Evolutionary conservation across 2,329 filamentous ascomycete species (phyloP).

Genomic region (Teratosphaeria pseudoeucalypti): DNA sequence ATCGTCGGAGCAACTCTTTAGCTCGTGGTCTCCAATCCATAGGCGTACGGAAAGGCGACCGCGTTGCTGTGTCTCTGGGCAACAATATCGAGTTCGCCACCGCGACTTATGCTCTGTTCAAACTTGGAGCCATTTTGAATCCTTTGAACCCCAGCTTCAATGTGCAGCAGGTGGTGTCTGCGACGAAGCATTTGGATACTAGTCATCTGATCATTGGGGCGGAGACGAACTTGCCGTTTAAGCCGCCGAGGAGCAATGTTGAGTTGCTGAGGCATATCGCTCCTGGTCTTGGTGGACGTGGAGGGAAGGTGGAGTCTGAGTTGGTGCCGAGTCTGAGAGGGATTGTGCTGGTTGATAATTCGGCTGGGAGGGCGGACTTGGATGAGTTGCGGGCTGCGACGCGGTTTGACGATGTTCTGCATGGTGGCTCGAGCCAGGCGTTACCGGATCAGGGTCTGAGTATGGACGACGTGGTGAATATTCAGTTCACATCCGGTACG

Average conservation of each 20-base stretch:
- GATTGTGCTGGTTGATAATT: constrained; percentile 73
- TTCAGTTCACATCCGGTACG: constrained; percentile 95
- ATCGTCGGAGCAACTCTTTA: constrained; percentile 64
- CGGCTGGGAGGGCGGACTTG: constrained; percentile 43
- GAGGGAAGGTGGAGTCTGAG: constrained; percentile 39
- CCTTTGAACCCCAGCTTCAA: constrained; percentile 90
- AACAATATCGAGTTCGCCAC: constrained; percentile 77
- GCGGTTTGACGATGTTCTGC: constrained; percentile 34
- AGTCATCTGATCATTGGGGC: constrained; percentile 72
- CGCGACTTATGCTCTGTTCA: constrained; percentile 82
- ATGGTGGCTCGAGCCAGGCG: constrained; percentile 25
- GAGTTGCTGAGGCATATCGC: constrained; percentile 41
- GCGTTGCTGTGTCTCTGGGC: constrained; percentile 76
- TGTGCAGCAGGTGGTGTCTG: constrained; percentile 62
- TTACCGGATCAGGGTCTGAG: constrained; percentile 42
- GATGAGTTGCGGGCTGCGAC: constrained; percentile 33
- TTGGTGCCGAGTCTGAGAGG: constrained; percentile 58
- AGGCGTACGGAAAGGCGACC: constrained; percentile 70
- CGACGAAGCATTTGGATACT: constrained; percentile 63
- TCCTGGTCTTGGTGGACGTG: constrained; percentile 12
- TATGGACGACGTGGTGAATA: constrained; percentile 71
- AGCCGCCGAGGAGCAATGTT: constrained; percentile 50
- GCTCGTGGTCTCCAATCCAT: constrained; percentile 57
- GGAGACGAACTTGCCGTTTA: constrained; percentile 70
- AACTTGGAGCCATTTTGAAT: constrained; percentile 85